These are phyloP conservation scores for Penicillium manginii DNA, from an alignment of 495 filamentous ascomycete genomes.

Conservation along the genomic window DNA sequence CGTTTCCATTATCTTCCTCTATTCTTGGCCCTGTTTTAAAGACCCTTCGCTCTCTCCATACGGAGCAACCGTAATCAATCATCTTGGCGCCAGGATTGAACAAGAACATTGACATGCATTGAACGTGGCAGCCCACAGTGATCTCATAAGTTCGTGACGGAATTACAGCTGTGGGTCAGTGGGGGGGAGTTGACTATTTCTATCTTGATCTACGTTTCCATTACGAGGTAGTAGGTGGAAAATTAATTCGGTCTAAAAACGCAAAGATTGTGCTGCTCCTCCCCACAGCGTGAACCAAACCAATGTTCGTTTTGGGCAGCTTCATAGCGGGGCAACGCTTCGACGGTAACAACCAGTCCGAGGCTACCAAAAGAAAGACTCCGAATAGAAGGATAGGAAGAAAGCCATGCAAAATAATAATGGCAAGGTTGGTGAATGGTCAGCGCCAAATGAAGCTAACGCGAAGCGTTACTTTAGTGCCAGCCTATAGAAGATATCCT, in stretches of 20 bases:
- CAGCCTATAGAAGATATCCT: conserved; percentile 11
- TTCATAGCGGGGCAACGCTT: not conserved
- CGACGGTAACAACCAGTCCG: not conserved
- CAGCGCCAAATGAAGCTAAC: conserved; percentile 21
- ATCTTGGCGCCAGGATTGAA: not conserved
- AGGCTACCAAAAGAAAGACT: not conserved
- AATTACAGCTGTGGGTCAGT: conserved; percentile 3
- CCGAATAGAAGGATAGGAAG: not conserved
- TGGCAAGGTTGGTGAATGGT: conserved; percentile 19
- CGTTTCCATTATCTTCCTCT: not conserved
- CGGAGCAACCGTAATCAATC: not conserved
- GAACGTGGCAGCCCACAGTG: conserved; percentile 4
- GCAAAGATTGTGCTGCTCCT: not conserved
- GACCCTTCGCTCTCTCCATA: not conserved
- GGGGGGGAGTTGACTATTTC: not conserved
- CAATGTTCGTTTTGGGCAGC: not conserved
- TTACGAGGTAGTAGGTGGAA: not conserved
- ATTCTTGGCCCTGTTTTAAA: not conserved
- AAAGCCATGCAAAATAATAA: conserved; percentile 8
- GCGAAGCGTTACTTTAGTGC: not conserved
- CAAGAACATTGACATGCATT: not conserved
- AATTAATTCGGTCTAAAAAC: no score
- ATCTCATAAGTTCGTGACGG: conserved; percentile 4
- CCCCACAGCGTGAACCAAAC: not conserved
- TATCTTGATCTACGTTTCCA: not conserved